Evolutionary conservation across 108 stramenopile species (phyloP), one percentile per base, ranked within the genome.

Genomic region (Asterionellopsis glacialis): DNA sequence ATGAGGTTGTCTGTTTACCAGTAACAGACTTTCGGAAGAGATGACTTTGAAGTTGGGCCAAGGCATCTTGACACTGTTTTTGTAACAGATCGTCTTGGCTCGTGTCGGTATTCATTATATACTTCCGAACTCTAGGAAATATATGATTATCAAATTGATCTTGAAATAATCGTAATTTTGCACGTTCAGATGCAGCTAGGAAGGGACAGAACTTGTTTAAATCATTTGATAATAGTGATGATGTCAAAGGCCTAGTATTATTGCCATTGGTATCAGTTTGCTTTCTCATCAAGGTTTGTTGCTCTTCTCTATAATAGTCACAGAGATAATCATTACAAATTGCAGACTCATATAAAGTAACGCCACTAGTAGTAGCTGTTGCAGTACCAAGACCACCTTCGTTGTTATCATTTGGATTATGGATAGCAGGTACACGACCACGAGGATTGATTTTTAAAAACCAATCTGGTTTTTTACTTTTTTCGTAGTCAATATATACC

Each of bases 371-470:
- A n/a, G n/a, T n/a, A n/a, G n/a, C n/a, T n/a, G n/a, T n/a, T n/a
- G 11, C 24, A 9, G 26, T 10, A n/a, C 33, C 39, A 14, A 23
- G 43, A 19, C 22, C 22, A 62, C 15, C 45, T 11, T 60, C 52
- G 28, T 54, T 55, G 23, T 58, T 63, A 33, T 72, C 68, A 18
- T 54, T 51, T 53, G 68, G 19, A 63, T 55, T 77, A 64, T 45
- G 15, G 61, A 56, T 45, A 0, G 76, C 76, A 22, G 76, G 76
- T 9, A 77, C 76, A 58, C 74, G 73, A 43, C 76, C 76, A 41
- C 72, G 47, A 14, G 76, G 76, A 53, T 77, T 77, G 33, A 77
- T 77, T 39, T 70, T 68, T 0, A 74, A 42, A 38, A 57, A 77
- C 76, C 76, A 77, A 48, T 73, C 58, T 0, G 72, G 68, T 39